Base-by-base conservation (phyloP, 495 filamentous ascomycete species). In the Paragyromitra xinjiangensis region DNA sequence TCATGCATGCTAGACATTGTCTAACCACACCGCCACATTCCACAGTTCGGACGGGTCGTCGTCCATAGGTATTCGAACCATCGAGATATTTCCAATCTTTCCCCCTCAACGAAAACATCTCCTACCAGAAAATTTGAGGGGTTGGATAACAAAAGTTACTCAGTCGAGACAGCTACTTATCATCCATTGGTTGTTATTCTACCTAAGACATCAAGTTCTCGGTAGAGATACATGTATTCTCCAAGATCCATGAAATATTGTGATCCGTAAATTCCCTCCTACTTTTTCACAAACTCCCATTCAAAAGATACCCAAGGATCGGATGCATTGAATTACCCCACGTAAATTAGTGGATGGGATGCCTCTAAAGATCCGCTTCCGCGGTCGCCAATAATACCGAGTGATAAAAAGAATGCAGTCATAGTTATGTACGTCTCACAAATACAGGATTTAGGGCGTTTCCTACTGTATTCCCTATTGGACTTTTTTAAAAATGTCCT, bases 401-500 rank as follows among this genome's bases (percentile, higher is more conserved):
- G 6, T 16, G 16, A 65, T n/a, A 16, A n/a, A 50, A 63, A n/a
- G 26, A 24, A 62, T 71, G 58, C 66, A 75, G 73, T 75, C 73
- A 71, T 75, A 71, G 56, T 53, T 50, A 55, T 71, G 68, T 40
- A 19, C 29, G 53, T 66, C 74, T 61, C 16, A 29, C 26, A 62
- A 72, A 77, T 73, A 66, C 69, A 72, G 53, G 69, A 69, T 75
- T 69, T 45, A 22, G 64, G 39, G 50, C 42, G 45, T 64, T 66
- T 65, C 29, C 9, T 50, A 22, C 69, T 64, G 51, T 26, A 29
- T 72, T 19, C 62, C 40, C 53, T 39, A 73, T 73, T 73, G 74
- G 74, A 34, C 26, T 66, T 37, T 42, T 48, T 29, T 2, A 56
- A 51, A 24, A 50, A 50, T 40, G 42, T 42, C 39, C 22, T 9